phyloP scores from a whole-genome alignment of 148 eudicot species.

The Camellia lanceoleosa region DNA sequence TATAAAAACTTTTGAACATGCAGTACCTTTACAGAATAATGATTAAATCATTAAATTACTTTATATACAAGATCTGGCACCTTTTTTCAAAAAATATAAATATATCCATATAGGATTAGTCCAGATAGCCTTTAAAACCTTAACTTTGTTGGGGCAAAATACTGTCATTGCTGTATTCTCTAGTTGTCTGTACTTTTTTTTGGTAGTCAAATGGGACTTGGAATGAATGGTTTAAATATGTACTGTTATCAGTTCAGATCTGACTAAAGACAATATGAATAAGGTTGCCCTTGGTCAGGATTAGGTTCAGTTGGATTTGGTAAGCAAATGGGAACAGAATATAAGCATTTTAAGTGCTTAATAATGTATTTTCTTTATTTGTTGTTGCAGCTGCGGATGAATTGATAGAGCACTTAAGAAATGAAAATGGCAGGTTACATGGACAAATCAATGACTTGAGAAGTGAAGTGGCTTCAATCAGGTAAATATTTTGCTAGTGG shows the following conservation, averaged over 20 bases:
- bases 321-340: background rate
- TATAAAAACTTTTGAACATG: too few species aligned
- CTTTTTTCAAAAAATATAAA: too few species aligned
- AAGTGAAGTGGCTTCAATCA: constrained; percentile 41
- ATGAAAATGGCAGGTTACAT: constrained; percentile 49
- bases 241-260: background rate
- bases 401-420: constrained; percentile 42
- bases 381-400: constrained; percentile 61
- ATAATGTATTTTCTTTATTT: constrained; percentile 4
- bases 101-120: too few species aligned
- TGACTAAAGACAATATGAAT: background rate
- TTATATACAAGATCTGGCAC: too few species aligned
- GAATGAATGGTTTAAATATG: background rate
- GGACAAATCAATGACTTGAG: constrained; percentile 43
- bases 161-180: background rate
- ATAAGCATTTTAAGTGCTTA: background rate
- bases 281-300: background rate
- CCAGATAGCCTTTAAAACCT: too few species aligned
- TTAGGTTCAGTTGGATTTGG: background rate
- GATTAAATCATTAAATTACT: too few species aligned
- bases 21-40: too few species aligned
- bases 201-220: background rate
- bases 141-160: too few species aligned
- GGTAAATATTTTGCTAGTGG: constrained; percentile 29
- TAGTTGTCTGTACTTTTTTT: background rate